Conservation (phyloP, 192 early-diverging fungal species). For the Phlyctochytrium bullatum region DNA sequence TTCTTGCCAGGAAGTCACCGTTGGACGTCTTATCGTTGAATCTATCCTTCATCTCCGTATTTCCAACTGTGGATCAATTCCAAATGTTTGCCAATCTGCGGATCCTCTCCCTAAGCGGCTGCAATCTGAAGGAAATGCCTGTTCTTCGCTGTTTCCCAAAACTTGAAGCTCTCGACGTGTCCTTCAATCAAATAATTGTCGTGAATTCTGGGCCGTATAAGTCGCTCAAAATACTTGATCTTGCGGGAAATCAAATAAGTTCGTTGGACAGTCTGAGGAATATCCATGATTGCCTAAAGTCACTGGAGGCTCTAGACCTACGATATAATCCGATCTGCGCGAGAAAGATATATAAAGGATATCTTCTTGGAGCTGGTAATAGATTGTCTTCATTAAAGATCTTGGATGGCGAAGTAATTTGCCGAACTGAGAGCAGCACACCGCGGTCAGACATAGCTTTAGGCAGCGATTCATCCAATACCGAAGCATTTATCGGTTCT, state of each 20-base stretch:
- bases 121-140: slow-evolving; percentile 35
- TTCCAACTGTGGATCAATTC: slow-evolving; percentile 19
- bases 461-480: slow-evolving; percentile 1
- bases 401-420: no score
- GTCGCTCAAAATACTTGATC: slow-evolving; percentile 30
- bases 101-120: slow-evolving; percentile 24
- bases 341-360: slow-evolving; percentile 33
- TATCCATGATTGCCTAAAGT: slow-evolving; percentile 5
- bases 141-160: slow-evolving; percentile 27
- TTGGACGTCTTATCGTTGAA: slow-evolving; percentile 21
- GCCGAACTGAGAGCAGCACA: no score
- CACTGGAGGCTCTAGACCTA: slow-evolving; percentile 33
- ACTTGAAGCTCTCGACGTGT: slow-evolving; percentile 45
- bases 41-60: slow-evolving; percentile 16
- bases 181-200: slow-evolving; percentile 39
- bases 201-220: slow-evolving; percentile 5
- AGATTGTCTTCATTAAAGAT: no score
- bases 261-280: slow-evolving; percentile 10
- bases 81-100: slow-evolving; percentile 18
- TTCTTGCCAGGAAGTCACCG: slow-evolving; percentile 18
- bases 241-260: slow-evolving; percentile 33
- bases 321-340: slow-evolving; percentile 46
- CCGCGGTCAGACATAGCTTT: background rate
- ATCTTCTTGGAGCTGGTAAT: no score
- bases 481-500: no score